Evolutionary conservation across 768 basidiomycete genomes (phyloP), one percentile per base, ranked within the genome.

Genomic region (Leccinellum rugosiceps): DNA sequence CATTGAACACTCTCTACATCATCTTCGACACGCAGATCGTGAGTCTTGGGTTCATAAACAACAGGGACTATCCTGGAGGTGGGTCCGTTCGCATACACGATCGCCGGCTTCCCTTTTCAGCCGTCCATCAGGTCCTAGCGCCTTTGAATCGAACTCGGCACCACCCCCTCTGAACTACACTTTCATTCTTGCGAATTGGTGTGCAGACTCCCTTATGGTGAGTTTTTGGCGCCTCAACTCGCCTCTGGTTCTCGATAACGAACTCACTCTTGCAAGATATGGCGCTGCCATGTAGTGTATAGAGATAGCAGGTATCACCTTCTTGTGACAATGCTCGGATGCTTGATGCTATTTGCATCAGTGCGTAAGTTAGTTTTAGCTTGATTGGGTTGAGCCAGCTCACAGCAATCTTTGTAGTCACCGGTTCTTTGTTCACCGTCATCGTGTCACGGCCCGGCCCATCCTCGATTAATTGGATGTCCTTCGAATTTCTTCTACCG

Each of bases 41-140:
- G 32, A 63, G 70, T 25, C 34, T 70, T 6, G 68, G 63, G 15
- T 72, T 74, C 56, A 65, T 72, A 52, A 61, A 68, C 21, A 25
- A 74, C 25, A 70, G 70, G 31, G 49, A 72, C n/a, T 74, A 70
- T 50, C 72, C 72, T 0, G 72, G 68, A 25, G 71, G 70, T 69
- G 26, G 47, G 63, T 56, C 11, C n/a, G 13, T 9, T 23, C 9
- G 25, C 6, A 23, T 23, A 32, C n/a, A 41, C 13, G 6, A 23
- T 23, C 7, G 7, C 15, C 25, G n/a, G 10, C 25, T 14, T 19
- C 1, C 8, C 4, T 30, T 30, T 26, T 30, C 4, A 38, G 38
- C 38, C 25, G 2, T 10, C 21, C 44, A 21, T 14, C 15, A 71
- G 70, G 72, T 34, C 71, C 71, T 13, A 62, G 55, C 3, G 61